phyloP scores from a whole-genome alignment of 371 early-diverging fungal species.

The Sanchytrium tribonematis region DNA sequence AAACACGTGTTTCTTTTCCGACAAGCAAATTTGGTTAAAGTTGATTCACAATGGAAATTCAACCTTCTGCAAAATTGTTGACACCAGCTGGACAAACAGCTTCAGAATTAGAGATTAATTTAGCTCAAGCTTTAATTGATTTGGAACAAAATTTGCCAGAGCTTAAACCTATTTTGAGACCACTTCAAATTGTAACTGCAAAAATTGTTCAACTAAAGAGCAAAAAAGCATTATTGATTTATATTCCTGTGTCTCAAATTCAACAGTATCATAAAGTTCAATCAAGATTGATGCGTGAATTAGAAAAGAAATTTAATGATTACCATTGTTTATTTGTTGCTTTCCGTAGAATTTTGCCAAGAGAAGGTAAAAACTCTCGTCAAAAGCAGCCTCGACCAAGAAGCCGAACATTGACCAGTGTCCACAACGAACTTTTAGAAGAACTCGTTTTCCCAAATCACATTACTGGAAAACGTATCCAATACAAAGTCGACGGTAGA shows the following conservation, averaged over 20 bases:
- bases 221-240: slow-evolving; percentile 81
- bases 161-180: slow-evolving; percentile 73
- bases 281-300: slow-evolving; percentile 74
- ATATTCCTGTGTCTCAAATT: slow-evolving; percentile 73
- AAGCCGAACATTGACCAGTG: slow-evolving; percentile 77
- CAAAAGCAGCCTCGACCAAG: slow-evolving; percentile 72
- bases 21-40: too few relatives aligned
- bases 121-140: slow-evolving; percentile 82
- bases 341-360: slow-evolving; percentile 74
- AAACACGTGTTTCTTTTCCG: too few relatives aligned
- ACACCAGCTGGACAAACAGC: slow-evolving; percentile 49
- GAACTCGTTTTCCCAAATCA: slow-evolving; percentile 92
- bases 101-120: slow-evolving; percentile 66
- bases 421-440: slow-evolving; percentile 80
- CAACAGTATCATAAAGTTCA: slow-evolving; percentile 82
- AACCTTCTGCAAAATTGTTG: slow-evolving; percentile 25
- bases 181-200: slow-evolving; percentile 68
- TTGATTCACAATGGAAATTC: too few relatives aligned
- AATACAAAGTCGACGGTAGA: slow-evolving; percentile 74
- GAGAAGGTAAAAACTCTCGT: slow-evolving; percentile 58
- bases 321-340: slow-evolving; percentile 84
- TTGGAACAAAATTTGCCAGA: slow-evolving; percentile 74
- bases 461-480: slow-evolving; percentile 85
- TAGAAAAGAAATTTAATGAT: slow-evolving; percentile 98
- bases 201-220: slow-evolving; percentile 52